Conservation (phyloP, 1,139 yeast genomes). For the Eremothecium gossypii region DNA sequence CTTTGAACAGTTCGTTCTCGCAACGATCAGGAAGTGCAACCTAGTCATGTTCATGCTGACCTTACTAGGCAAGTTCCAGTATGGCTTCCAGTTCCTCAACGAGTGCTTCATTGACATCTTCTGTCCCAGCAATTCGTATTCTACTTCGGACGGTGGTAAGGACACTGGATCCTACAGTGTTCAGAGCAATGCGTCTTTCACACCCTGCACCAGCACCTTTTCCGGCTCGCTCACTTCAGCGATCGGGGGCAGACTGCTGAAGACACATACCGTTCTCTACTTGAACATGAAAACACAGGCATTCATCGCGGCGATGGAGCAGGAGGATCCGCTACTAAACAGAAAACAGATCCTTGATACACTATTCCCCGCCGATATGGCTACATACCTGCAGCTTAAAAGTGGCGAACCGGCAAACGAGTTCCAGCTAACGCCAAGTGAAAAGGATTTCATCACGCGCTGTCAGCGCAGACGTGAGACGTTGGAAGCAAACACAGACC, state of each 20-base stretch:
- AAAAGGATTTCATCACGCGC: constrained; percentile 32
- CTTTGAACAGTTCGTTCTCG: constrained; percentile 49
- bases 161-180: constrained; percentile 10
- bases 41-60: constrained; percentile 82
- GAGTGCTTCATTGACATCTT: constrained; percentile 78
- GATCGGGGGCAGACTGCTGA: constrained; percentile 45
- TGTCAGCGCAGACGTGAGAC: constrained; percentile 62
- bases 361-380: constrained; percentile 62
- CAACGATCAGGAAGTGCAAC: constrained; percentile 73
- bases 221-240: constrained; percentile 8
- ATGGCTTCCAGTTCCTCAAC: constrained; percentile 79
- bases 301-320: constrained; percentile 73
- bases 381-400: constrained; percentile 39
- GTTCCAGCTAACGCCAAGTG: constrained; percentile 25
- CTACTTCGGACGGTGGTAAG: constrained; percentile 11
- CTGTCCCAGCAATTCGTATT: constrained; percentile 43
- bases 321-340: constrained; percentile 26
- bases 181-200: constrained; percentile 16
- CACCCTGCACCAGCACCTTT: constrained; percentile 14
- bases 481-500: constrained; percentile 42
- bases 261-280: constrained; percentile 69
- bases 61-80: constrained; percentile 71
- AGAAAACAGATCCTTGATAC: constrained; percentile 64
- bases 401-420: constrained; percentile 26
- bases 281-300: constrained; percentile 92